Base-by-base conservation (phyloP, 2,329 filamentous ascomycete genomes). In the Erysiphe neolycopersici region DNA sequence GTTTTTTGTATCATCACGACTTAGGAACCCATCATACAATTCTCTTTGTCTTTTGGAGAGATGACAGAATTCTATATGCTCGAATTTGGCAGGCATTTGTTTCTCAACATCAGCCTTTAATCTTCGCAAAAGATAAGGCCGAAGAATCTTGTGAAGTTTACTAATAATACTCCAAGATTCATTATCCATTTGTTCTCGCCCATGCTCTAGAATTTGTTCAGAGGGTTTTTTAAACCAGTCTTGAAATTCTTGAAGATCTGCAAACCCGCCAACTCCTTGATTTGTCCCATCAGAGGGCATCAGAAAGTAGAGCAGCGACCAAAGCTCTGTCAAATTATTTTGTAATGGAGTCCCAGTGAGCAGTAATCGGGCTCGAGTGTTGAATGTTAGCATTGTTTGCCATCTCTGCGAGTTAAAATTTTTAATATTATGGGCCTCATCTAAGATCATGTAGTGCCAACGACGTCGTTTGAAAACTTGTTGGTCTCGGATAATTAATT, bases 381-480 rank as follows among this genome's bases (percentile, higher is more conserved):
- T 87, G 62, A 98, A 91, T 0, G 80, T 89, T 18, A 98, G 71
- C 49, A 98, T 69, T 0, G 84, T 87, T 58, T 95, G 89, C 85
- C 89, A 98, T 49, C 87, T 69, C 58, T 94, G 85, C 1, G 87
- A 94, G 55, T 92, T 85, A 66, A 95, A 98, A 60, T 98, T 98
- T 57, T 98, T 95, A 67, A 98, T 98, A 61, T 98, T 95, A 64
- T 98, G 89, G 0, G 91, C 89, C 62, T 98, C 89, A 52, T 98
- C 89, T 1, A 98, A 71, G 49, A 98, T 85, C 71, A 98, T 83
- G 60, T 95, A 98, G 56, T 95, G 85, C 91, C 91, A 98, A 43
- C 74, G 72, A 31, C 87, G 74, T 48, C 85, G 75, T 57, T 92
- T 89, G 62, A 98, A 91, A 0, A 92, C 83, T 52, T 87, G 79